These are phyloP conservation scores for Yamadazyma aaseri DNA, from an alignment of 1,139 yeast species.

Conservation along the genomic window DNA sequence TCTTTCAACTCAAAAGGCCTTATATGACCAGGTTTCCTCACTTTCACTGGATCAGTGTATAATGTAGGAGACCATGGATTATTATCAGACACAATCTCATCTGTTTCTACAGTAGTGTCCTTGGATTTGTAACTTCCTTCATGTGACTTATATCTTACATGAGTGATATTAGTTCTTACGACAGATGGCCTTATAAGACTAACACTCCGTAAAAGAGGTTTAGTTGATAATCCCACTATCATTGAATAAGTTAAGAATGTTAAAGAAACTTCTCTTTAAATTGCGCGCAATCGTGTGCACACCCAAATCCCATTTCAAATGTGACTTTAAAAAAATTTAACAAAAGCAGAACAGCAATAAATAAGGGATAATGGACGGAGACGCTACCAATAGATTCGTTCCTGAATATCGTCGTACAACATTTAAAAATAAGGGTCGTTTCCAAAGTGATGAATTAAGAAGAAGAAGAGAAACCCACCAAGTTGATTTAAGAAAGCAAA, in stretches of 20 bases:
- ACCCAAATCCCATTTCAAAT: not conserved
- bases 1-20: slow-evolving; percentile 33
- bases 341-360: not conserved
- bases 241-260: not conserved
- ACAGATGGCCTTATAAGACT: no score
- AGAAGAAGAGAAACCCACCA: slow-evolving; percentile 98
- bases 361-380: slow-evolving; percentile 60
- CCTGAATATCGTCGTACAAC: slow-evolving; percentile 98
- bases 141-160: slow-evolving; percentile 1
- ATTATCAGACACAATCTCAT: slow-evolving; percentile 41
- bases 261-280: not conserved
- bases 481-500: slow-evolving; percentile 93
- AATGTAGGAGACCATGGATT: slow-evolving; percentile 52
- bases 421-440: slow-evolving; percentile 92
- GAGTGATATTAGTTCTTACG: not conserved
- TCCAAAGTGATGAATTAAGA: slow-evolving; percentile 93
- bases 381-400: slow-evolving; percentile 80
- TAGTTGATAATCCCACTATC: no score
- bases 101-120: slow-evolving; percentile 41
- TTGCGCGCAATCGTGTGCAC: not conserved
- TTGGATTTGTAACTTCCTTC: slow-evolving; percentile 17
- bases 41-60: slow-evolving; percentile 35
- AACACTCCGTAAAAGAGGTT: no score
- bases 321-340: not conserved
- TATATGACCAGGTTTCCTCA: slow-evolving; percentile 24